Evolutionary conservation across 176 grass and related monocot genomes (phyloP), one percentile per base, ranked within the genome.

Genomic region (Typha latifolia): DNA sequence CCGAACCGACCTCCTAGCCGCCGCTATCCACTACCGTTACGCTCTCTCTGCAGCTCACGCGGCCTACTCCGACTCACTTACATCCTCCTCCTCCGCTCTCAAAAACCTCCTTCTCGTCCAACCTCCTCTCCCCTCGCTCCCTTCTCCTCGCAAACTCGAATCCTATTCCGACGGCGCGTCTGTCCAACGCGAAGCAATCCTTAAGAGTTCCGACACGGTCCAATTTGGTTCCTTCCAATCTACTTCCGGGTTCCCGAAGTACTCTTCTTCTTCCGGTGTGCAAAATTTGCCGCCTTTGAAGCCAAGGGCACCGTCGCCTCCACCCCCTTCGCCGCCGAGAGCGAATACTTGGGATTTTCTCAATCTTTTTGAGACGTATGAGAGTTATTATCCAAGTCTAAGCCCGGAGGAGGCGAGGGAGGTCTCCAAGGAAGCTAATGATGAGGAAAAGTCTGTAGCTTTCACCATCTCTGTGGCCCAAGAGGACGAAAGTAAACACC

Each of bases 291-390:
- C 71, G 2, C n/a, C n/a, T n/a, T n/a, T n/a, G n/a, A n/a, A n/a
- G n/a, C n/a, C n/a, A n/a, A 66, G 13, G 29, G 24, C 24, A 26
- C 66, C 43, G 47, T 43, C 56, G 49, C 61, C 67, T 8, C 71
- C 73, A 15, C 88, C 85, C 4, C 85, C 78, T 22, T 89, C 94
- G 24, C 94, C 86, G 27, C 94, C 86, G 0, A 83, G 77, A 69
- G 79, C 83, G 10, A 85, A 70, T 66, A 74, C 94, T 27, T 99
- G 94, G 94, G 89, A 93, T 66, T 90, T 90, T 61, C 27, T 93
- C 2, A 90, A 99, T 75, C 86, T 80, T 14, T 93, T 99, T 62
- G 79, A 82, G 23, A 78, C 74, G 61, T 86, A 78, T 70, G 76
- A 87, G 47, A 72, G 69, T 23, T 90, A 81, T 73, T 76, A 73